A percentile compares a stretch with the other conserved stretches of the same genome.
Conservation (phyloP, 768 basidiomycete genomes). For the Obba rivulosa region DNA sequence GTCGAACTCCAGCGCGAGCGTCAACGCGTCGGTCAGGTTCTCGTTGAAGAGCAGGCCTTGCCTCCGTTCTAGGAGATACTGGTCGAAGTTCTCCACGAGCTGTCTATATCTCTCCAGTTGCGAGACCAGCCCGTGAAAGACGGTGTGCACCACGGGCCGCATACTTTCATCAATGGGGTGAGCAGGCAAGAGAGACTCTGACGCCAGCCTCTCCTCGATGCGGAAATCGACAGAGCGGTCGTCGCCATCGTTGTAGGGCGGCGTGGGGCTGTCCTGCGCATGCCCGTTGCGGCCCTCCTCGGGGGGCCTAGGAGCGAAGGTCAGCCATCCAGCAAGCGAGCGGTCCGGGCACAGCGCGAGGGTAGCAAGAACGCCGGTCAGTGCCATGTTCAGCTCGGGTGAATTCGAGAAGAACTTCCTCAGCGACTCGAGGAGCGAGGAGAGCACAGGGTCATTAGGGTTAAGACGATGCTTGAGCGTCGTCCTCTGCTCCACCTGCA, state of each 20-base stretch:
- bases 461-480: slow-evolving; percentile 71
- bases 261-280: slow-evolving; percentile 15
- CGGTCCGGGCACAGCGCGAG: slow-evolving; percentile 84
- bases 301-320: slow-evolving; percentile 50
- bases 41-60: slow-evolving; percentile 89
- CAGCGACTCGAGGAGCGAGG: slow-evolving; percentile 62
- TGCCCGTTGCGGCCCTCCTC: slow-evolving; percentile 8
- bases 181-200: slow-evolving; percentile 57
- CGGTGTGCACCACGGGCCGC: slow-evolving; percentile 74
- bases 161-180: slow-evolving; percentile 65
- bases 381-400: slow-evolving; percentile 80
- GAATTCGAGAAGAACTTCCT: slow-evolving; percentile 80
- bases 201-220: slow-evolving; percentile 60
- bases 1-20: slow-evolving; percentile 59
- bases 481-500: slow-evolving; percentile 33
- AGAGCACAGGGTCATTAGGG: slow-evolving; percentile 71
- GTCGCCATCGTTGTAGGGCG: slow-evolving; percentile 50
- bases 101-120: slow-evolving; percentile 80
- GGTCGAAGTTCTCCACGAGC: slow-evolving; percentile 75
- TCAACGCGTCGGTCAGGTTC: slow-evolving; percentile 86
- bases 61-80: slow-evolving; percentile 76
- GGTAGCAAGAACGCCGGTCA: slow-evolving; percentile 78
- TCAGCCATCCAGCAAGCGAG: slow-evolving; percentile 85
- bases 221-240: slow-evolving; percentile 77
- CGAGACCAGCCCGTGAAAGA: slow-evolving; percentile 73